Percentiles rank a stretch among this genome's conserved stretches.
Evolutionary conservation across 306 rosid species (phyloP).

Genomic region (Prunus armeniaca): DNA sequence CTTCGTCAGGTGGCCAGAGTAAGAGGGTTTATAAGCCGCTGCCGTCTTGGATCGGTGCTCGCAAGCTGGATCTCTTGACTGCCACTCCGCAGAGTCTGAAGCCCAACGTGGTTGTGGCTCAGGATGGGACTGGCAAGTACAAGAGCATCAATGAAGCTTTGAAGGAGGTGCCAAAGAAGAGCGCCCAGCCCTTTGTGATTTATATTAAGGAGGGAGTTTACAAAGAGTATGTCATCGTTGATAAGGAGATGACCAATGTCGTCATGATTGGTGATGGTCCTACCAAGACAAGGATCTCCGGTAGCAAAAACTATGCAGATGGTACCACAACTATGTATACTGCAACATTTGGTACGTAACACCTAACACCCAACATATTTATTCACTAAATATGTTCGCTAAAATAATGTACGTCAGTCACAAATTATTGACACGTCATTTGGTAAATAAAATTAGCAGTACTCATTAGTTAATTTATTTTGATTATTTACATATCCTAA

Average conservation of each 20-base stretch:
- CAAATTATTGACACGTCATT: too few species aligned
- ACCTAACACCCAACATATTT: not conserved
- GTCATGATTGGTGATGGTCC: slow-evolving; percentile 82
- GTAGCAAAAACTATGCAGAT: slow-evolving; percentile 29
- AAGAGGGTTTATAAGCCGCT: not conserved
- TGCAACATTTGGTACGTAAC: slow-evolving; percentile 60
- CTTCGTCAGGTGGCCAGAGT: not conserved
- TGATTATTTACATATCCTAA: not conserved
- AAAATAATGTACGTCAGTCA: too few species aligned
- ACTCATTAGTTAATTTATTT: not conserved
- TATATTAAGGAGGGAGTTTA: slow-evolving; percentile 65
- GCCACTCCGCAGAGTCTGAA: slow-evolving; percentile 12
- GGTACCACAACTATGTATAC: slow-evolving; percentile 49
- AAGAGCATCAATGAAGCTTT: slow-evolving; percentile 58
- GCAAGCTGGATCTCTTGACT: slow-evolving; percentile 29
- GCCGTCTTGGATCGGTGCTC: slow-evolving; percentile 45
- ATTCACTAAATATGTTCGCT: not conserved
- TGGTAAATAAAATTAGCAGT: not conserved
- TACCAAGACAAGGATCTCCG: slow-evolving; percentile 51
- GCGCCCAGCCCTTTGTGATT: slow-evolving; percentile 50
- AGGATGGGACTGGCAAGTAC: slow-evolving; percentile 64
- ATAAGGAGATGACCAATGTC: slow-evolving; percentile 33
- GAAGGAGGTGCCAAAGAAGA: slow-evolving; percentile 34
- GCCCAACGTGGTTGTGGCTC: slow-evolving; percentile 59
- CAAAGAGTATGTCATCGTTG: slow-evolving; percentile 32